Evolutionary conservation across 2,329 filamentous ascomycete species (phyloP), one percentile per base, ranked within the genome.

Genomic region (Scortechinia acanthostroma): DNA sequence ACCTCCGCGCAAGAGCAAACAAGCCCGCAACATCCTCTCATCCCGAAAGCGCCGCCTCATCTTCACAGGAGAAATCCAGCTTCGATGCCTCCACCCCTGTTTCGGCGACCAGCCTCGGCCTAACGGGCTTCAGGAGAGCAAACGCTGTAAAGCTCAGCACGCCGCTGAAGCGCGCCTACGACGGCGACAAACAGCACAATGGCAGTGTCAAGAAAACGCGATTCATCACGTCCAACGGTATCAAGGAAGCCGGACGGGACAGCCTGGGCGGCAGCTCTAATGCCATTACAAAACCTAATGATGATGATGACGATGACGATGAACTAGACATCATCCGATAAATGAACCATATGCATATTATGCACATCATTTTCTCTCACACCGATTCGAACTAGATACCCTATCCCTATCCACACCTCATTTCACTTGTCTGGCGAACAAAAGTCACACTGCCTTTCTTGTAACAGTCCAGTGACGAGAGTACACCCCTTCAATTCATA

Each of bases 181-280:
- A 64, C 47, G 58, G 53, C 4, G 57, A 60, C 46, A 59, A 53
- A 43, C 54, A 54, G 13, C 57, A 46, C 30, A 43, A 53, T 14
- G 56, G 56, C 30, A 55, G 56, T 3, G 56, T 64, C 4, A 68
- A 68, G 50, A 69, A 68, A 52, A 71, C 68, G 4, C 60, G 68
- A 4, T 71, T 73, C 47, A 60, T 72, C 40, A 72, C 69, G 16
- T 58, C 66, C 4, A 68, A 65, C 48, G 70, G 70, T 1, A 72
- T 73, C 47, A 62, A 61, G 48, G 69, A 71, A 51, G 69, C 70
- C 10, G 70, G 70, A 2, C 60, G 66, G 48, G 70, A 73, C 44
- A 71, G 68, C 49, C 46, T 72, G 4, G 61, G 64, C 28, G 60
- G 55, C 3, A 52, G 52, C 19, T 49, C 53, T 22, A 55, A 55